Percentiles rank a stretch among this genome's conserved stretches.
Evolutionary conservation across 1,284 basidiomycete genomes (phyloP).

Genomic region (Volvariella volvacea): DNA sequence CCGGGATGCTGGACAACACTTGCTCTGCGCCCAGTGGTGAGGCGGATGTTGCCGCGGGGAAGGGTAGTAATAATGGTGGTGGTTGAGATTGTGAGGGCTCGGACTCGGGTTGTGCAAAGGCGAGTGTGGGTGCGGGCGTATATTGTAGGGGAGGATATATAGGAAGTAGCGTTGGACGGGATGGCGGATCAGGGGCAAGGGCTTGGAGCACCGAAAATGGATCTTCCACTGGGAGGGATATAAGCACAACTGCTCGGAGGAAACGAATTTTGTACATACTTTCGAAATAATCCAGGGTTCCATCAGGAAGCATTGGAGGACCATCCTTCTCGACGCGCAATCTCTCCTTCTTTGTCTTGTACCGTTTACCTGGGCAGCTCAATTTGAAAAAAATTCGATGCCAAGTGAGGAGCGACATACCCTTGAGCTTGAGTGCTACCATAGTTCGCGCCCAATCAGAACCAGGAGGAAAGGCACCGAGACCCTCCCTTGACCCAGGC

Average conservation of each 20-base stretch:
- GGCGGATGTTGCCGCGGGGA: slow-evolving; percentile 8
- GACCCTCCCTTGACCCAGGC: slow-evolving; percentile 67
- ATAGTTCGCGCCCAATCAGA: slow-evolving; percentile 65
- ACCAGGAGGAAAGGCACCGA: slow-evolving; percentile 61
- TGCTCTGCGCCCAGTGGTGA: background rate
- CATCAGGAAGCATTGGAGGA: slow-evolving; percentile 57
- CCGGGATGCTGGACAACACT: slow-evolving; percentile 11
- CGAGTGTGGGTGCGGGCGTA: slow-evolving; percentile 13
- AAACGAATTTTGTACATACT: slow-evolving; percentile 37
- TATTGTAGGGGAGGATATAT: slow-evolving; percentile 40
- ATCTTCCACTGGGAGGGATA: slow-evolving; percentile 55
- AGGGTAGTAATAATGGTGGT: slow-evolving; percentile 10
- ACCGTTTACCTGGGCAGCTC: slow-evolving; percentile 51
- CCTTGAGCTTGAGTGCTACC: slow-evolving; percentile 66
- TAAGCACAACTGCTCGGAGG: slow-evolving; percentile 9
- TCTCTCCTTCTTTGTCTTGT: slow-evolving; percentile 73
- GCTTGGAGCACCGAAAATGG: slow-evolving; percentile 62
- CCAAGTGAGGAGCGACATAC: slow-evolving; percentile 23
- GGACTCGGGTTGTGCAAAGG: slow-evolving; percentile 19
- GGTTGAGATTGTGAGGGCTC: slow-evolving; percentile 15
- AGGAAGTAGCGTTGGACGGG: slow-evolving; percentile 48
- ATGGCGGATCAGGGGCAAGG: slow-evolving; percentile 50
- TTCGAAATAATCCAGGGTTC: slow-evolving; percentile 67
- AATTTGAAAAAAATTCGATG: slow-evolving; percentile 2
- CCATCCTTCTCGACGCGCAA: slow-evolving; percentile 67